Evolutionary conservation across 495 filamentous ascomycete species (phyloP), one percentile per base, ranked within the genome.

Genomic region (Trichoderma erinaceum): DNA sequence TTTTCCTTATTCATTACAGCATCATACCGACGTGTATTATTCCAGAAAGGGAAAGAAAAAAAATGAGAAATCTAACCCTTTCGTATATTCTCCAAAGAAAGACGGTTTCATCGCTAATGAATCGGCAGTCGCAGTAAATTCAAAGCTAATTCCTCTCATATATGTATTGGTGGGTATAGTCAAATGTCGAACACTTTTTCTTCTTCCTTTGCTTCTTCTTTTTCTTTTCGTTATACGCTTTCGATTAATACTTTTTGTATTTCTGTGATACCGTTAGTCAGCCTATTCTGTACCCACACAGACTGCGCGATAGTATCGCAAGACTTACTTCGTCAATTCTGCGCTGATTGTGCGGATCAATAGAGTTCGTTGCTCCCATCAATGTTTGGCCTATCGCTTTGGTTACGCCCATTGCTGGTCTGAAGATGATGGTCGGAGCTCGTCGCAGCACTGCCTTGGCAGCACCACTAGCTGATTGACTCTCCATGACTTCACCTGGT

Each of bases 311-410:
- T 2, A 50, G 63, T 63, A 5, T 11, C 27, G 25, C 3, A 52
- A 29, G 52, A 76, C 91, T 87, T 80, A 95, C 92, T 82, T 96
- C 92, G 71, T 98, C 94, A 70, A 95, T 86, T 73, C 89, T 86
- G 72, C 90, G 86, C 71, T 88, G 81, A 77, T 96, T 93, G 71
- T 86, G 85, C 44, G 89, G 90, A 78, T 99, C 96, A 72, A 98
- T 75, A 61, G 90, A 87, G 77, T 98, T 99, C 4, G 92, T 93
- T n/a, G 93, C 93, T 25, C 96, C 96, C 77, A 97, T 80, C 70
- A 98, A 78, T 23, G 93, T 91, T 78, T 95, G 90, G 8, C 92
- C 90, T 25, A 97, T 89, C 1, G 93, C 96, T 74, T 94, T 94
- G 65, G 88, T 91, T 10, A 92, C 90, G 1, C 95, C 96, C 73